Evolutionary conservation across 495 filamentous ascomycete species (phyloP).

Genomic region (Aspergillus sparsus): DNA sequence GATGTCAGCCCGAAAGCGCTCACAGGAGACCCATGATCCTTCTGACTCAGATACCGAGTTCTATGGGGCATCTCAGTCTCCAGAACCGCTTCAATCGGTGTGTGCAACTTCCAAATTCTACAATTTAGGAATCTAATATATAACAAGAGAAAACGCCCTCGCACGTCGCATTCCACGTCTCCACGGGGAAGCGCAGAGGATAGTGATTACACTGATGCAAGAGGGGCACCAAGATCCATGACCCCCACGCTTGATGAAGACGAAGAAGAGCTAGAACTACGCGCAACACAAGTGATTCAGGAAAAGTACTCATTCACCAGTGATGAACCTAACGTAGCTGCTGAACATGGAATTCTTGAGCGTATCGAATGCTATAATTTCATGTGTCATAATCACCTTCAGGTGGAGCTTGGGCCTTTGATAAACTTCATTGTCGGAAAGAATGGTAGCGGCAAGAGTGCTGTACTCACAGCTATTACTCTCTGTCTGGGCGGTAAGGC

Average conservation of each 20-base stretch:
- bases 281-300: conserved; percentile 70
- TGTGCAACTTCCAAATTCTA: not conserved
- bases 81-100: conserved; percentile 40
- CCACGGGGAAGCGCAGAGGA: conserved; percentile 30
- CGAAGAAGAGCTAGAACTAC: conserved; percentile 58
- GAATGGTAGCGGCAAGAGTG: conserved; percentile 99
- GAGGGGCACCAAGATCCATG: conserved; percentile 29
- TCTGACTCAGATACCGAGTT: conserved; percentile 52
- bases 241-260: conserved; percentile 42
- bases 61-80: conserved; percentile 44
- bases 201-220: conserved; percentile 30
- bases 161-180: conserved; percentile 30
- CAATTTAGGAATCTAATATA: conserved; percentile 20
- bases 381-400: conserved; percentile 86
- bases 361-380: conserved; percentile 85
- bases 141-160: conserved; percentile 42
- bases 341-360: conserved; percentile 83
- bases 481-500: conserved; percentile 93
- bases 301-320: conserved; percentile 53
- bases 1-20: conserved; percentile 52
- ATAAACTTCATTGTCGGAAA: conserved; percentile 98
- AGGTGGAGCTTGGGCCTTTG: conserved; percentile 80
- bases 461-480: conserved; percentile 90
- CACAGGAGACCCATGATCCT: conserved; percentile 42
- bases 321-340: conserved; percentile 67